A percentile compares a stretch with the other conserved stretches of the same genome.
Evolutionary conservation across 2,329 filamentous ascomycete species (phyloP).

Genomic region (Colletotrichum tanaceti): DNA sequence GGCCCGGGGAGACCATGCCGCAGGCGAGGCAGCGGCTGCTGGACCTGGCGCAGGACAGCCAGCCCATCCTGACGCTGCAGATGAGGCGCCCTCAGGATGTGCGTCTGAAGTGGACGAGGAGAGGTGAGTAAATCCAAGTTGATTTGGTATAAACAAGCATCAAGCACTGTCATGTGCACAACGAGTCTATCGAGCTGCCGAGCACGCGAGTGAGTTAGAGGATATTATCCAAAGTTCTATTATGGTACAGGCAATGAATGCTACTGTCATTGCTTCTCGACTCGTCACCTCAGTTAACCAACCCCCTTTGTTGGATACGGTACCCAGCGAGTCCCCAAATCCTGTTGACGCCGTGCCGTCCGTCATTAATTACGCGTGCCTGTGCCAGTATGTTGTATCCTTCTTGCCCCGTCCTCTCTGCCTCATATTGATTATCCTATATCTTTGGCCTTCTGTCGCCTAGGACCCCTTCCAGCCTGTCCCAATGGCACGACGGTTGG

Average conservation of each 20-base stretch:
- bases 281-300: background rate
- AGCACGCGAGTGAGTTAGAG: background rate
- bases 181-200: background rate
- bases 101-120: background rate
- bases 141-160: background rate
- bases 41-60: background rate
- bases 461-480: background rate
- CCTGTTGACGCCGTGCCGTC: background rate
- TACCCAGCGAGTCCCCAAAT: background rate
- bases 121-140: background rate
- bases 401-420: no score
- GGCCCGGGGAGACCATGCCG: background rate
- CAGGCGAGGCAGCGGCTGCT: background rate
- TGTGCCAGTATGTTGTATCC: background rate
- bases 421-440: background rate
- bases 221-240: background rate
- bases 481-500: no score
- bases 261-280: no score
- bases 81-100: slow-evolving; percentile 15
- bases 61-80: slow-evolving; percentile 3
- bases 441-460: background rate
- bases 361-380: background rate
- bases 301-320: no score
- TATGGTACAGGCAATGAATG: background rate
- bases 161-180: background rate